Conservation (phyloP, 345 rosid species). For the Populus deltoides region DNA sequence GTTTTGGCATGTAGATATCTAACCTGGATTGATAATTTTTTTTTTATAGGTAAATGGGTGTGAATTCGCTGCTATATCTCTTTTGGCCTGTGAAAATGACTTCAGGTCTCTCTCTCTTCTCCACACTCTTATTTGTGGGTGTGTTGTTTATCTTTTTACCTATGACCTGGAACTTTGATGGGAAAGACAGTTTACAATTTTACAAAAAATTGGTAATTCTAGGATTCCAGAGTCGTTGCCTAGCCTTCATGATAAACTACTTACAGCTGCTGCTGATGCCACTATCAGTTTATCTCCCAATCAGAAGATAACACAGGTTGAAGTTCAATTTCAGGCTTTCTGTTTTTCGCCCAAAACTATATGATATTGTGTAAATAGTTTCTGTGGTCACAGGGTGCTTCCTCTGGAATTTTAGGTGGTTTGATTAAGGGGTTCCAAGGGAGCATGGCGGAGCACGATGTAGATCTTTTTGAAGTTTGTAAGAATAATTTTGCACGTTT, state of each 20-base stretch:
- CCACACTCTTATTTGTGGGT: neutral
- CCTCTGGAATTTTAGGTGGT: conserved; percentile 50
- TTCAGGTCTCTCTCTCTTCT: conserved; percentile 32
- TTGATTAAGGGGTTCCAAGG: conserved; percentile 55
- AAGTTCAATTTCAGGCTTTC: conserved; percentile 4
- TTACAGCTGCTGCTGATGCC: conserved; percentile 73
- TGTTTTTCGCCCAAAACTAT: conserved; percentile 2
- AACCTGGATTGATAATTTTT: neutral
- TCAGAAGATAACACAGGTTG: conserved; percentile 52
- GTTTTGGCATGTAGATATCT: neutral
- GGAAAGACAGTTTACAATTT: neutral
- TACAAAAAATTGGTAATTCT: conserved; percentile 22
- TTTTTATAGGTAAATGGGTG: conserved; percentile 23
- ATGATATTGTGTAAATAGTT: conserved; percentile 20
- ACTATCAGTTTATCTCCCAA: conserved; percentile 40
- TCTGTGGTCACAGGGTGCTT: conserved; percentile 43
- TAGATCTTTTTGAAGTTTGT: conserved; percentile 37
- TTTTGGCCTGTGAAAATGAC: conserved; percentile 16
- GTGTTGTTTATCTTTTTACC: neutral
- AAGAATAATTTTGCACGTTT: conserved; percentile 39
- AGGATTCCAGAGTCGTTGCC: conserved; percentile 80
- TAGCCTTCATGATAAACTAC: conserved; percentile 66
- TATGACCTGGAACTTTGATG: neutral
- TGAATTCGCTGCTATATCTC: conserved; percentile 26
- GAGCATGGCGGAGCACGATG: conserved; percentile 41